Percentiles rank a stretch among this genome's conserved stretches.
These are phyloP conservation scores for Amaranthus tricolor DNA, from an alignment of 179 eudicot species.

Conservation along the genomic window DNA sequence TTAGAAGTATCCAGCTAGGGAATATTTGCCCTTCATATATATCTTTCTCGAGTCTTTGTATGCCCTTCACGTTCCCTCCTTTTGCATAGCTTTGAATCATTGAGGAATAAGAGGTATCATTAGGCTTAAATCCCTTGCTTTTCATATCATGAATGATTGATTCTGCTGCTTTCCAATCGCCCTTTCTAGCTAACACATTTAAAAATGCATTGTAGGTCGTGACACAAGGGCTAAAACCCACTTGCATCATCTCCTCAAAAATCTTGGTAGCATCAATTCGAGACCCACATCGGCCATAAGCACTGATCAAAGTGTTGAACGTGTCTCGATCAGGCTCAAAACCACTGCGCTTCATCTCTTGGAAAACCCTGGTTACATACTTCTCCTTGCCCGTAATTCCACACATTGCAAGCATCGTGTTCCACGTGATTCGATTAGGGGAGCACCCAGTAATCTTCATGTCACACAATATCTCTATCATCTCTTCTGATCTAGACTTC, in stretches of 20 bases:
- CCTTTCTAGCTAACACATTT: constrained; percentile 74
- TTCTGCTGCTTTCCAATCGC: constrained; percentile 77
- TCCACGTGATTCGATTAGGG: constrained; percentile 87
- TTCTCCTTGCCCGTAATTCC: constrained; percentile 65
- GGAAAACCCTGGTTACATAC: constrained; percentile 65
- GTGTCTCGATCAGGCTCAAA: constrained; percentile 91
- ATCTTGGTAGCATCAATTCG: constrained; percentile 61
- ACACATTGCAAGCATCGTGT: constrained; percentile 82
- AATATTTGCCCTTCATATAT: constrained; percentile 64
- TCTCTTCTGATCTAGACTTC: constrained; percentile 69
- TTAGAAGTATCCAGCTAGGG: constrained; percentile 84
- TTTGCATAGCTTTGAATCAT: constrained; percentile 81
- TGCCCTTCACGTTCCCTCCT: constrained; percentile 58
- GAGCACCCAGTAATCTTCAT: constrained; percentile 75
- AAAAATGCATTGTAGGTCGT: constrained; percentile 82
- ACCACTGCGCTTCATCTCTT: constrained; percentile 90
- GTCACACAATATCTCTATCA: constrained; percentile 65
- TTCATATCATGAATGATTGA: constrained; percentile 69
- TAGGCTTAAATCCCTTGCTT: constrained; percentile 75
- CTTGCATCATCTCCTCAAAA: constrained; percentile 74
- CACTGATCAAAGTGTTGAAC: constrained; percentile 78
- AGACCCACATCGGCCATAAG: constrained; percentile 82
- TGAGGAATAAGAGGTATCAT: constrained; percentile 69
- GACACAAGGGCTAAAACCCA: constrained; percentile 76
- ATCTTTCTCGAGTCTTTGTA: constrained; percentile 54